A percentile compares a stretch with the other conserved stretches of the same genome.
Conservation (phyloP, 2,329 filamentous ascomycete genomes). For the Ceratocystis cubensis region DNA sequence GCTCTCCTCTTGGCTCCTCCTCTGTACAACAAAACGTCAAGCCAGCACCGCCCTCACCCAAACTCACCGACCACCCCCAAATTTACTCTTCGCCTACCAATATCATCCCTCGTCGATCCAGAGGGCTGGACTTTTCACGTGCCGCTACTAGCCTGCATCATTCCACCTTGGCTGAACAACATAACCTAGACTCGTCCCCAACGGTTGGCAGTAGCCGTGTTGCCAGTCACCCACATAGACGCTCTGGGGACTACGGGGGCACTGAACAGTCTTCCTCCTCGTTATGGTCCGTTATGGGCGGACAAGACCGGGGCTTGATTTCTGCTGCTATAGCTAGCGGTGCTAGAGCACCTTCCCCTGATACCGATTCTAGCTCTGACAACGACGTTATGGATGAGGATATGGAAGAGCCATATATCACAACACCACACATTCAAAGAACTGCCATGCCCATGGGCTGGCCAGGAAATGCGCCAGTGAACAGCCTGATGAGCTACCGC, state of each 20-base stretch:
- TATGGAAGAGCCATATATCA: conserved; percentile 68
- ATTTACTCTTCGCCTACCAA: conserved; percentile 80
- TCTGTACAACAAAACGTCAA: not conserved
- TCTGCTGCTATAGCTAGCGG: conserved; percentile 71
- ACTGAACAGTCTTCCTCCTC: conserved; percentile 56
- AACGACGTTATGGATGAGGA: conserved; percentile 61
- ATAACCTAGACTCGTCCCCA: conserved; percentile 82
- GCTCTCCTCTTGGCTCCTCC: conserved; percentile 11
- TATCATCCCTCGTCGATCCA: conserved; percentile 74
- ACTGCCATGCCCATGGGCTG: conserved; percentile 30
- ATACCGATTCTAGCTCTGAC: conserved; percentile 62
- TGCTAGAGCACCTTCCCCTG: conserved; percentile 53
- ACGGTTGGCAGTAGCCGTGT: conserved; percentile 54
- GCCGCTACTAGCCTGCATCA: conserved; percentile 92
- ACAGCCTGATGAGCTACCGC: conserved; percentile 70
- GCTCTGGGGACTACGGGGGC: conserved; percentile 37
- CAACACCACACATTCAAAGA: conserved; percentile 53
- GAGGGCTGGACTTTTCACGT: conserved; percentile 84
- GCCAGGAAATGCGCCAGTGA: conserved; percentile 46
- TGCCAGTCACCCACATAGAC: conserved; percentile 42
- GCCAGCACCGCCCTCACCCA: conserved; percentile 46
- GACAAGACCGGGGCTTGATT: conserved; percentile 55
- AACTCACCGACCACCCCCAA: conserved; percentile 58
- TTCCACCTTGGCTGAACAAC: conserved; percentile 78
- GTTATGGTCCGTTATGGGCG: conserved; percentile 58